phyloP scores from a whole-genome alignment of 257 asterid species.

The Cinchona pubescens region DNA sequence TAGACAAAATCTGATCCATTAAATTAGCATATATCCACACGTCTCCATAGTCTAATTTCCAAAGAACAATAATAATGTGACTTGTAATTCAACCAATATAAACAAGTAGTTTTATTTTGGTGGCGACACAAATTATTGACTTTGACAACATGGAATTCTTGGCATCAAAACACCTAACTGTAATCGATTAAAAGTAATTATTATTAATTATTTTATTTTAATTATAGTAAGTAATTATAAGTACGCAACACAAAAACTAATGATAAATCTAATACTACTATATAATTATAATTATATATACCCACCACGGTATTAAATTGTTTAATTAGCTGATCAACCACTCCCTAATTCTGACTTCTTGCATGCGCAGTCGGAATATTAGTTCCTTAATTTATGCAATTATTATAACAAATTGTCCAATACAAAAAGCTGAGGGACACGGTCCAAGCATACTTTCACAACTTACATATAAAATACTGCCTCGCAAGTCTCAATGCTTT shows the following conservation, averaged over 20 bases:
- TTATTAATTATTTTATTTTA: too few species aligned
- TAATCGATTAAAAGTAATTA: too few species aligned
- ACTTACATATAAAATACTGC: not conserved
- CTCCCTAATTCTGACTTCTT: conserved; percentile 31
- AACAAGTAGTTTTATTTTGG: not conserved
- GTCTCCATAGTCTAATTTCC: not conserved
- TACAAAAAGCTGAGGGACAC: not conserved
- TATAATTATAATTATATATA: not conserved
- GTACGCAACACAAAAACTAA: conserved; percentile 9
- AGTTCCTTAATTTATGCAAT: not conserved
- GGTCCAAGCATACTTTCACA: not conserved
- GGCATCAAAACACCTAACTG: conserved; percentile 20
- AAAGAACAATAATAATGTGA: conserved; percentile 13
- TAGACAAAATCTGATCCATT: conserved; percentile 17
- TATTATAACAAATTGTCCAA: too few species aligned
- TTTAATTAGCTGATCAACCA: conserved; percentile 32
- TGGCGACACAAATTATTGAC: conserved; percentile 1
- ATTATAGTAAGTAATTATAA: too few species aligned
- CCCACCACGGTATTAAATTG: conserved; percentile 11
- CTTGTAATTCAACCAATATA: not conserved
- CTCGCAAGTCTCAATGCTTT: not conserved
- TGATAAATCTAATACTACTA: not conserved
- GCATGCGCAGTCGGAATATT: conserved; percentile 7
- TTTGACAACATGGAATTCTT: conserved; percentile 10
- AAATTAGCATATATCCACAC: conserved; percentile 16